Conservation (phyloP, 768 basidiomycete genomes). For the Lactarius indigo region DNA sequence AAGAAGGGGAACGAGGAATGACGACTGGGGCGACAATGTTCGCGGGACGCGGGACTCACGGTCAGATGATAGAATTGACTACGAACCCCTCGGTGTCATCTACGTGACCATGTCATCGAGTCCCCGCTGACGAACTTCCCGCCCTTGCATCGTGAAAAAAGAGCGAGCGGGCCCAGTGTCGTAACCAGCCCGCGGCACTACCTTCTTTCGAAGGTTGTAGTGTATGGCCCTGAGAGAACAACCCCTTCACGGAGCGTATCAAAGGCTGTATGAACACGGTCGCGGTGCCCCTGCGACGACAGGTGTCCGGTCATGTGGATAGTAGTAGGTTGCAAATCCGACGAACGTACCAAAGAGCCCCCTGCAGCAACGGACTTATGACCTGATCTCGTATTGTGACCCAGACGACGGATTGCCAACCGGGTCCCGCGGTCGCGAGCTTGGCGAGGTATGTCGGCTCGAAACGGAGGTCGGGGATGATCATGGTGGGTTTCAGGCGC, state of each 20-base stretch:
- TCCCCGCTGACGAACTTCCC: neutral
- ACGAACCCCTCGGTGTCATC: neutral
- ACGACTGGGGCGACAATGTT: neutral
- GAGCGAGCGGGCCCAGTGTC: constrained; percentile 15
- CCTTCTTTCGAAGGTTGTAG: constrained; percentile 3
- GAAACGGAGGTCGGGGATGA: constrained; percentile 76
- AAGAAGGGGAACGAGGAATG: neutral
- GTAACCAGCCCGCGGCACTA: constrained; percentile 12
- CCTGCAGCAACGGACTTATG: constrained; percentile 63
- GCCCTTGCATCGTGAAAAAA: neutral
- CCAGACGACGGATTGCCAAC: constrained; percentile 60
- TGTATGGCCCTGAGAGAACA: neutral
- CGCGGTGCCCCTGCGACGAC: constrained; percentile 9
- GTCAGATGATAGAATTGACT: neutral
- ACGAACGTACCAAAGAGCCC: constrained; percentile 55
- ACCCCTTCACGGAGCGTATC: neutral
- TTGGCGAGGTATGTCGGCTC: constrained; percentile 68
- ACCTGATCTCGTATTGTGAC: constrained; percentile 67
- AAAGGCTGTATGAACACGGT: constrained; percentile 16
- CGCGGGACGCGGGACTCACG: neutral
- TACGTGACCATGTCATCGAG: constrained; percentile 1
- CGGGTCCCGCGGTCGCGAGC: constrained; percentile 47
- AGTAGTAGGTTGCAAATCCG: neutral
- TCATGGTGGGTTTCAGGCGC: constrained; percentile 33
- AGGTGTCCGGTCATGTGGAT: neutral